Conservation (phyloP, 768 basidiomycete species). For the Lactarius evosmus region DNA sequence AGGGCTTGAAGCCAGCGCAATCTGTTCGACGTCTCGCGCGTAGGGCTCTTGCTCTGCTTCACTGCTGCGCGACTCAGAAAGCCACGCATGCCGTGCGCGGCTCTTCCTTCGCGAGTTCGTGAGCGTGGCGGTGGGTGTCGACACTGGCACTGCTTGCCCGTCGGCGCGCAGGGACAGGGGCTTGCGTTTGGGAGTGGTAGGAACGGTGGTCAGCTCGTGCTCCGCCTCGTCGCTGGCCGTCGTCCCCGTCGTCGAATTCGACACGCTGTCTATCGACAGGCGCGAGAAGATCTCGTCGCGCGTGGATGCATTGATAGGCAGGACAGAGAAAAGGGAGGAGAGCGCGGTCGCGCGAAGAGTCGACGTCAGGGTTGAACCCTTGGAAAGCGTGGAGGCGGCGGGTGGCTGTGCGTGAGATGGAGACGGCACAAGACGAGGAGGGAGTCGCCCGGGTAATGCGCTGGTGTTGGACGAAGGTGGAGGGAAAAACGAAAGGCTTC, state of each 20-base stretch:
- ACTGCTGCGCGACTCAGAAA: neutral
- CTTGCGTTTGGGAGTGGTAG: conserved; percentile 16
- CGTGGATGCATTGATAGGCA: conserved; percentile 26
- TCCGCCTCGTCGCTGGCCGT: conserved; percentile 25
- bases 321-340: conserved; percentile 25
- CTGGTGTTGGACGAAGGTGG: conserved; percentile 23
- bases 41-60: neutral
- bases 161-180: neutral
- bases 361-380: conserved; percentile 9
- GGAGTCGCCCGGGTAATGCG: neutral
- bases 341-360: conserved; percentile 17
- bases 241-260: conserved; percentile 22
- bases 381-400: conserved; percentile 1
- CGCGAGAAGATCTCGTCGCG: conserved; percentile 28
- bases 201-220: conserved; percentile 24
- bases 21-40: conserved; percentile 19
- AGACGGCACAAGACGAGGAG: neutral
- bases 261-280: conserved; percentile 25
- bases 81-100: neutral
- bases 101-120: conserved; percentile 1
- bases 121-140: neutral
- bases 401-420: conserved; percentile 1
- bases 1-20: conserved; percentile 22
- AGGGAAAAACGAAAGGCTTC: conserved; percentile 37
- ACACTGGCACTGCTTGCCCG: neutral